Evolutionary conservation across 108 stramenopile species (phyloP).

Genomic region (Bacterosira constricta): DNA sequence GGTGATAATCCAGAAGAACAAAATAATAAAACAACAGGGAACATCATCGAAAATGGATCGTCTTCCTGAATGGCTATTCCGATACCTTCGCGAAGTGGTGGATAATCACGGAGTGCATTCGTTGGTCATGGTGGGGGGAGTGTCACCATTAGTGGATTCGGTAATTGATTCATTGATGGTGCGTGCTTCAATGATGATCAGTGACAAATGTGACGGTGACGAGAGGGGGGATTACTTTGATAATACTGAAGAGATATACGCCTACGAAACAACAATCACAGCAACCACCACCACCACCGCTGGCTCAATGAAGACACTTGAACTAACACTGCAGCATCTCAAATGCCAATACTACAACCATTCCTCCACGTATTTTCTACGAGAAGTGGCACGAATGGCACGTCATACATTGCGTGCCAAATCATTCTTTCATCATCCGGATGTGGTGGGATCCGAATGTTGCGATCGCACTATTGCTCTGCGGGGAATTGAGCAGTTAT

Average conservation of each 20-base stretch:
- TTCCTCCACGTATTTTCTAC: constrained; percentile 42
- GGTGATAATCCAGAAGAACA: not conserved
- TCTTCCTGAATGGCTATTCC: constrained; percentile 81
- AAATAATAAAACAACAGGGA: not conserved
- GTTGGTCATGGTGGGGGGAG: constrained; percentile 13
- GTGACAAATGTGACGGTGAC: too few species aligned
- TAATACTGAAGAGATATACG: not conserved
- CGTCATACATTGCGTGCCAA: constrained; percentile 64
- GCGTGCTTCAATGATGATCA: not conserved
- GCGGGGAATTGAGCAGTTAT: constrained; percentile 73
- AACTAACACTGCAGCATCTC: constrained; percentile 13
- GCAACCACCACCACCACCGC: not conserved
- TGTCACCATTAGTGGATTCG: constrained; percentile 34
- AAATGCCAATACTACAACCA: constrained; percentile 17
- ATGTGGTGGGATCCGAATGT: constrained; percentile 56
- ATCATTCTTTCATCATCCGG: constrained; percentile 69
- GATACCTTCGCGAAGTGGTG: constrained; percentile 62
- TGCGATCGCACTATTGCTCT: constrained; percentile 17
- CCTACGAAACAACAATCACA: not conserved
- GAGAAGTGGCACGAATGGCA: constrained; percentile 63
- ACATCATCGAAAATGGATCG: constrained; percentile 54
- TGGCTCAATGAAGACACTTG: constrained; percentile 1
- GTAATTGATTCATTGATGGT: constrained; percentile 29
- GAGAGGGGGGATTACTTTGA: too few species aligned
- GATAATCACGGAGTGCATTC: constrained; percentile 43